phyloP scores from a whole-genome alignment of 768 basidiomycete species.

The Boletales sp. region DNA sequence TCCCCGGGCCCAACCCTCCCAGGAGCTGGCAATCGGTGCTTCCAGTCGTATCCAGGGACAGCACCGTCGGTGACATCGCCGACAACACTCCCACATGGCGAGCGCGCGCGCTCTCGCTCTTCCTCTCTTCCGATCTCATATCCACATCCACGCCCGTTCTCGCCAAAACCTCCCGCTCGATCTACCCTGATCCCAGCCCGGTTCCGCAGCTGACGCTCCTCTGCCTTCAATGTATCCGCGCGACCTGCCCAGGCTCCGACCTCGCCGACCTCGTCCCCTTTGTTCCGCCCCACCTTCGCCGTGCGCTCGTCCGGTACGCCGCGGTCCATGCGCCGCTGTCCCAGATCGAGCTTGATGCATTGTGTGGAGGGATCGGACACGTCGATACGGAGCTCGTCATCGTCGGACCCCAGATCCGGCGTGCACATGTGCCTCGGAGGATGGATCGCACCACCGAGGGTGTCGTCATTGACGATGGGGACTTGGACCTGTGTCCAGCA shows the following conservation, averaged over 20 bases:
- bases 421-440: constrained; percentile 41
- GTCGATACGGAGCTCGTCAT: constrained; percentile 63
- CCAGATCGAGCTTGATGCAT: constrained; percentile 43
- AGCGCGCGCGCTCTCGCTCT: constrained; percentile 49
- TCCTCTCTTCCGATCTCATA: constrained; percentile 30
- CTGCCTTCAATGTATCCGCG: constrained; percentile 52
- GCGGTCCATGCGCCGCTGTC: constrained; percentile 57
- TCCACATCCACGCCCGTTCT: background rate
- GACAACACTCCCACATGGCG: constrained; percentile 45
- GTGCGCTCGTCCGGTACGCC: constrained; percentile 53
- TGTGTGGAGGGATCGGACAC: constrained; percentile 50
- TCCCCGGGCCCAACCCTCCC: constrained; percentile 52
- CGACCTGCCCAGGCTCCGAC: constrained; percentile 37
- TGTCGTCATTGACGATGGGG: too few relatives aligned
- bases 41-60: background rate
- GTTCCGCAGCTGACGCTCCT: constrained; percentile 53
- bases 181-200: constrained; percentile 14
- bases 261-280: constrained; percentile 47
- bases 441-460: too few relatives aligned
- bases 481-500: too few relatives aligned
- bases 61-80: constrained; percentile 1
- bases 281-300: constrained; percentile 58
- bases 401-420: constrained; percentile 52
- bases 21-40: constrained; percentile 49
- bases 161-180: background rate